Conservation (phyloP, 2,329 filamentous ascomycete species). For the Botrytis galanthina region DNA sequence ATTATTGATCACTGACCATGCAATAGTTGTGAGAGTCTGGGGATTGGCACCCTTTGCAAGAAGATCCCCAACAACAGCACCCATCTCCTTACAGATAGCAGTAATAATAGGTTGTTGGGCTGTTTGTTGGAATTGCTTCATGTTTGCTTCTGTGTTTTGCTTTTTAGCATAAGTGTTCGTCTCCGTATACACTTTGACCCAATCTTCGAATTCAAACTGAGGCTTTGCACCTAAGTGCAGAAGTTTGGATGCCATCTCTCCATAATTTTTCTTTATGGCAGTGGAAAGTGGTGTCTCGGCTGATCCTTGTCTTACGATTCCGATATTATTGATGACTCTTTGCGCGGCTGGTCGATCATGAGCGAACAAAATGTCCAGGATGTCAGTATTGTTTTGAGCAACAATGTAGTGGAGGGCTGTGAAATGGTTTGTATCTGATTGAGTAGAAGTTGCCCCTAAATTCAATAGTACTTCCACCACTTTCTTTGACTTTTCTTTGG, state of each 20-base stretch:
- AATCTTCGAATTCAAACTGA: constrained; percentile 61
- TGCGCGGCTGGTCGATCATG: constrained; percentile 60
- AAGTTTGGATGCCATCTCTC: constrained; percentile 55
- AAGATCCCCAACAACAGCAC: constrained; percentile 49
- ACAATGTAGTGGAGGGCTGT: constrained; percentile 68
- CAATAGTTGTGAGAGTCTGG: constrained; percentile 49
- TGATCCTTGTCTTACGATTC: constrained; percentile 45
- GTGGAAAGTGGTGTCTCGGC: constrained; percentile 54
- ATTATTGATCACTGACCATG: constrained; percentile 34
- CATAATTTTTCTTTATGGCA: constrained; percentile 55
- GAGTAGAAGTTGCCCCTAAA: constrained; percentile 69
- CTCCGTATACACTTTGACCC: constrained; percentile 55
- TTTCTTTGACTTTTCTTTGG: constrained; percentile 58
- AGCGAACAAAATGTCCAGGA: constrained; percentile 51
- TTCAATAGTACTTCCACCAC: constrained; percentile 66
- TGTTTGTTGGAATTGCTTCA: constrained; percentile 46
- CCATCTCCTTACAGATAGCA: constrained; percentile 53
- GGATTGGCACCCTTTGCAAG: constrained; percentile 64
- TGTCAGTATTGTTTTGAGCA: constrained; percentile 46
- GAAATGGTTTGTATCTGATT: constrained; percentile 63
- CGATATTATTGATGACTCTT: constrained; percentile 65
- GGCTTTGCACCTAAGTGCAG: constrained; percentile 61
- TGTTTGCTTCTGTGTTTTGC: constrained; percentile 48
- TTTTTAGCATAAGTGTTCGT: constrained; percentile 41
- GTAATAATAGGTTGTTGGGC: constrained; percentile 65